Evolutionary conservation across 2,329 filamentous ascomycete genomes (phyloP).

Genomic region (Pyricularia grisea): DNA sequence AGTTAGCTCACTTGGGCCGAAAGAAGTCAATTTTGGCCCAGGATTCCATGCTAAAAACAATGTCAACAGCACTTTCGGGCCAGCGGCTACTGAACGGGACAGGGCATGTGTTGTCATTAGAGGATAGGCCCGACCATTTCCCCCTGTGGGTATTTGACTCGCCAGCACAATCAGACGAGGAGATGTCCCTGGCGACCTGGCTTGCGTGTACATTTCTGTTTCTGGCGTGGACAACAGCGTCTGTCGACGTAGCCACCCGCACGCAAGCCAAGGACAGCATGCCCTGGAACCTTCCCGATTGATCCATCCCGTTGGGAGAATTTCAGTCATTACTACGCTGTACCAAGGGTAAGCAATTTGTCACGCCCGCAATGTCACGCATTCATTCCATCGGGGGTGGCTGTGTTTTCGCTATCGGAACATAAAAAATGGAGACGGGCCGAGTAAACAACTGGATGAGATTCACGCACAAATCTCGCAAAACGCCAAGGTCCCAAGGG

Average conservation of each 20-base stretch:
- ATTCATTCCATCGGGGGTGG: not conserved
- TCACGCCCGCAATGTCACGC: not conserved
- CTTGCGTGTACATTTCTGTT: not conserved
- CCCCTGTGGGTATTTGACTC: not conserved
- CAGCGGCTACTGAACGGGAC: not conserved
- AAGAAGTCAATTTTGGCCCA: not conserved
- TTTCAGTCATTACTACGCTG: not conserved
- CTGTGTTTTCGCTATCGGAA: not conserved
- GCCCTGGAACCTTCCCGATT: not conserved
- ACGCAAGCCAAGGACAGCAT: not conserved
- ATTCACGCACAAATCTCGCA: slow-evolving; percentile 1
- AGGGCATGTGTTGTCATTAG: not conserved
- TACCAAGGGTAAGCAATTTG: not conserved
- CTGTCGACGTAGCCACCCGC: not conserved
- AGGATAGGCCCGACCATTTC: not conserved
- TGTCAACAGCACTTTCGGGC: not conserved
- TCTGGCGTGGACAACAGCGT: not conserved
- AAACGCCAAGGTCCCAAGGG: not conserved
- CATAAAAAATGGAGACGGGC: not conserved
- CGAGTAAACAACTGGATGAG: not conserved
- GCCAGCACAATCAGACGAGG: not conserved
- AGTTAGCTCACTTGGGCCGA: not conserved
- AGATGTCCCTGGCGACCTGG: not conserved
- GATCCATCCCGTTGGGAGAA: not conserved
- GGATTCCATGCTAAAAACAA: not conserved